A percentile compares a stretch with the other conserved stretches of the same genome.
Conservation (phyloP, 2,329 filamentous ascomycete species). For the Fusarium acutatum region DNA sequence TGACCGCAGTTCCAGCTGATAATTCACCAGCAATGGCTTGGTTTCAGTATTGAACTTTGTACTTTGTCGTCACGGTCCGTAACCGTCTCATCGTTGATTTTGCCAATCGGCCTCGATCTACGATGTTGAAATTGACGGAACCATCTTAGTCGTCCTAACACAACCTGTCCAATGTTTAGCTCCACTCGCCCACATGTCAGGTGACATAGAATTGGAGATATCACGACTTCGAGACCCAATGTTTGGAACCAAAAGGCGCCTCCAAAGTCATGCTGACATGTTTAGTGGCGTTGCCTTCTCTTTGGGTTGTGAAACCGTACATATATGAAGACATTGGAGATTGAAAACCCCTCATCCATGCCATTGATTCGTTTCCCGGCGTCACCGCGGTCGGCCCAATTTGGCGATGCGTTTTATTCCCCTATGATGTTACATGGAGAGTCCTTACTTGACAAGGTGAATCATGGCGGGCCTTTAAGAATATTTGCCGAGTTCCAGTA, state of each 20-base stretch:
- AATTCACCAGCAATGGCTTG: neutral
- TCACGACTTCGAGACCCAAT: neutral
- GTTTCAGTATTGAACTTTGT: neutral
- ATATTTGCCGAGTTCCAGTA: neutral
- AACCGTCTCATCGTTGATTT: neutral
- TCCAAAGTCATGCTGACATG: slow-evolving; percentile 29
- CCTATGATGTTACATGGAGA: neutral
- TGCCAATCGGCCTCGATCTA: neutral
- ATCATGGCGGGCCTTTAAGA: neutral
- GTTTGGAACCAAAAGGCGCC: slow-evolving; percentile 3
- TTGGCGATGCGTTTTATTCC: neutral
- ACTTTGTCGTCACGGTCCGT: neutral
- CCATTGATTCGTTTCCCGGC: slow-evolving; percentile 1
- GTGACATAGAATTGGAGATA: slow-evolving; percentile 13
- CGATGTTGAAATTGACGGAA: neutral
- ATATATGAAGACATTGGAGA: slow-evolving; percentile 26
- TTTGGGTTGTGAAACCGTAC: slow-evolving; percentile 23
- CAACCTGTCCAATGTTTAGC: neutral
- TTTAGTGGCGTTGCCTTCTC: slow-evolving; percentile 31
- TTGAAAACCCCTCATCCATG: neutral
- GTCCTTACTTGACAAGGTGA: neutral
- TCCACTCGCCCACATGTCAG: slow-evolving; percentile 19
- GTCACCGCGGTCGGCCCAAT: slow-evolving; percentile 14
- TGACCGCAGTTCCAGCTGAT: neutral
- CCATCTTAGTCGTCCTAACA: neutral